Percentiles rank a stretch among this genome's conserved stretches.
Conservation (phyloP, 495 filamentous ascomycete species). For the Patellaria atrata region DNA sequence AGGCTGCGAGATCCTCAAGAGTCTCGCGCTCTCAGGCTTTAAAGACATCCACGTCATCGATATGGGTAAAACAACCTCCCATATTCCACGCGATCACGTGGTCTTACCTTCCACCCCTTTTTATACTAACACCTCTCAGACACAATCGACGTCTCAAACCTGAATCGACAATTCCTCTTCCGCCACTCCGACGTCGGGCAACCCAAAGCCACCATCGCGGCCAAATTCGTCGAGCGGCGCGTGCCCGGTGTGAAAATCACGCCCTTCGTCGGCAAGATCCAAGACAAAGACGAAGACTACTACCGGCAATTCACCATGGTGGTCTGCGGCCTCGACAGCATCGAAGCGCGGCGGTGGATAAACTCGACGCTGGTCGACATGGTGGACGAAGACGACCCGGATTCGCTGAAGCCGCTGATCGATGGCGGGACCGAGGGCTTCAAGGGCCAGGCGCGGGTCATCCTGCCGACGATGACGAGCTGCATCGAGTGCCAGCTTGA, state of each 20-base stretch:
- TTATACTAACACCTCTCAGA: slow-evolving; percentile 34
- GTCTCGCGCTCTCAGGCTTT: slow-evolving; percentile 89
- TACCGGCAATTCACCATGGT: slow-evolving; percentile 96
- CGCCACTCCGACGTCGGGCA: slow-evolving; percentile 84
- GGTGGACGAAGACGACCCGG: slow-evolving; percentile 64
- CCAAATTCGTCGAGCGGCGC: slow-evolving; percentile 73
- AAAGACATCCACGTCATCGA: slow-evolving; percentile 97
- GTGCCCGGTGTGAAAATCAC: slow-evolving; percentile 87
- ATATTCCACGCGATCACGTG: too few species aligned
- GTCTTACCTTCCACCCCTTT: neutral
- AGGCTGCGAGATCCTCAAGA: slow-evolving; percentile 95
- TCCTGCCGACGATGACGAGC: slow-evolving; percentile 78
- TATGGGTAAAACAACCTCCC: slow-evolving; percentile 52
- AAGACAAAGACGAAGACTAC: slow-evolving; percentile 93
- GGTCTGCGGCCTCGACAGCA: slow-evolving; percentile 92
- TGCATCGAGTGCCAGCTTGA: slow-evolving; percentile 98
- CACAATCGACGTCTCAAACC: slow-evolving; percentile 95
- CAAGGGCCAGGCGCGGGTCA: slow-evolving; percentile 91
- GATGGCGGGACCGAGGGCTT: slow-evolving; percentile 98
- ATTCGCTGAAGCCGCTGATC: slow-evolving; percentile 79
- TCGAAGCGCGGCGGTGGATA: slow-evolving; percentile 96
- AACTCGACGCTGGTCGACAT: slow-evolving; percentile 84
- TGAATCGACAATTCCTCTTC: slow-evolving; percentile 97
- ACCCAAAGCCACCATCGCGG: slow-evolving; percentile 86
- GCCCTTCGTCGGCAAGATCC: slow-evolving; percentile 84